Percentiles rank a stretch among this genome's conserved stretches.
phyloP scores from a whole-genome alignment of 106 monocot species.

The Hemerocallis citrina region DNA sequence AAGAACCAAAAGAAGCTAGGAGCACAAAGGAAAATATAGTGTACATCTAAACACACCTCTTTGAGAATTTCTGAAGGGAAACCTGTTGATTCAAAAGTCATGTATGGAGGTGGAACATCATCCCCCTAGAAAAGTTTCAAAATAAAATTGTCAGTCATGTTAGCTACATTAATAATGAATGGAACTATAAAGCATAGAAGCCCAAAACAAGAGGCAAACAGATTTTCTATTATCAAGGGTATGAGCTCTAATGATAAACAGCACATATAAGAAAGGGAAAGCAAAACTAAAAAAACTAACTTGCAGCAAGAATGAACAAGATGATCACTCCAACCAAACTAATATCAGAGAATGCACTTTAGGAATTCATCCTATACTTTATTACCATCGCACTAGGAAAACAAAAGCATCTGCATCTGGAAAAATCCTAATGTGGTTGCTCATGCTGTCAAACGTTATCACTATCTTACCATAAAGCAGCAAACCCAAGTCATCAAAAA shows the following conservation, averaged over 20 bases:
- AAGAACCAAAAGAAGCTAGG: slow-evolving; percentile 1
- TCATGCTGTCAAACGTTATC: no score
- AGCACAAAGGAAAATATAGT: background rate
- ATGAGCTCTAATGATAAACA: background rate
- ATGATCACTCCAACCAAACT: background rate
- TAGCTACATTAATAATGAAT: background rate
- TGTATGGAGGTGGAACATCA: slow-evolving; percentile 62
- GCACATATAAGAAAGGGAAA: background rate
- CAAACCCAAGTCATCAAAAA: no score
- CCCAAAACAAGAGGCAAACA: background rate
- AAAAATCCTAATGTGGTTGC: no score
- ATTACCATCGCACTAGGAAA: background rate
- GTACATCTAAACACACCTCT: slow-evolving; percentile 51
- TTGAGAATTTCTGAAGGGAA: slow-evolving; percentile 73
- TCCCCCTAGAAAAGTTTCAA: slow-evolving; percentile 39
- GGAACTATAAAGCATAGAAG: background rate
- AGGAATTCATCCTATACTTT: background rate
- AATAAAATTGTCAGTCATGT: background rate
- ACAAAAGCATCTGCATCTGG: no score
- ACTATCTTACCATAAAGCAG: background rate
- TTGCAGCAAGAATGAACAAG: background rate
- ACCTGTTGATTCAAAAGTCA: slow-evolving; percentile 60
- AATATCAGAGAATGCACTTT: background rate
- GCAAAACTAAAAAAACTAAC: background rate
- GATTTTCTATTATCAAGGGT: background rate